Conservation (phyloP, 805 yeast genomes). For the Blastobotrys peoriensis region DNA sequence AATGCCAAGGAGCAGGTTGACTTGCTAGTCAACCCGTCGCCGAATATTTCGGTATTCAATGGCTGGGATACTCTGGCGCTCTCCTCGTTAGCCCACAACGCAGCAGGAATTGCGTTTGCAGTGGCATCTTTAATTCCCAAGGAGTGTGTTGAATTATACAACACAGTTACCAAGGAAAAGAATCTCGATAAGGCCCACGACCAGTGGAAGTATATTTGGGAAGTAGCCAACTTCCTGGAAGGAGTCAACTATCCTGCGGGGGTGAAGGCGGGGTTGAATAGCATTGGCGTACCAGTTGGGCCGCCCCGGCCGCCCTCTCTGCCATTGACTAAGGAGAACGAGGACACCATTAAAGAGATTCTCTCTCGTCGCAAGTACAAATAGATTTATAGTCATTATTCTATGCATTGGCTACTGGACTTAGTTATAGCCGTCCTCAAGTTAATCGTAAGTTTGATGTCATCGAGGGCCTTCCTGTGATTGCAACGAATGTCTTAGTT, state of each 20-base stretch:
- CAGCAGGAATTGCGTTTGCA: constrained; percentile 1
- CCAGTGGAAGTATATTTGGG: constrained; percentile 8
- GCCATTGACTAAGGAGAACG: constrained; percentile 4
- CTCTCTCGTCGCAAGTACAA: constrained; percentile 5
- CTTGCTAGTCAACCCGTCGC: constrained; percentile 2
- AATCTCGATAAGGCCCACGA: constrained; percentile 1
- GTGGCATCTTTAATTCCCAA: constrained; percentile 6
- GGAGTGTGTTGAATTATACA: constrained; percentile 6
- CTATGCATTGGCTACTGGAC: too few species aligned
- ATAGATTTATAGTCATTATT: too few species aligned
- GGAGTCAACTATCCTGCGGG: constrained; percentile 7
- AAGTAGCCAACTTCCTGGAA: constrained; percentile 7
- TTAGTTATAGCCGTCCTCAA: too few species aligned
- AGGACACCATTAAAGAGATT: not conserved
- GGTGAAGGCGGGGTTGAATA: constrained; percentile 5
- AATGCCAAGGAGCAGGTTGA: constrained; percentile 7
- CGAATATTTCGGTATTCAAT: constrained; percentile 1
- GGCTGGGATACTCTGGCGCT: constrained; percentile 5
- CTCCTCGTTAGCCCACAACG: constrained; percentile 3
- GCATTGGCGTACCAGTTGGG: not conserved
- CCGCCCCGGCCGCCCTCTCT: constrained; percentile 3
- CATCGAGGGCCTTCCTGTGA: too few species aligned
- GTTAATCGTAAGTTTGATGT: too few species aligned
- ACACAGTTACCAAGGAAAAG: constrained; percentile 1
- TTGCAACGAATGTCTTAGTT: too few species aligned